Evolutionary conservation across 1,139 yeast genomes (phyloP).

Genomic region (Taphrina sp.): DNA sequence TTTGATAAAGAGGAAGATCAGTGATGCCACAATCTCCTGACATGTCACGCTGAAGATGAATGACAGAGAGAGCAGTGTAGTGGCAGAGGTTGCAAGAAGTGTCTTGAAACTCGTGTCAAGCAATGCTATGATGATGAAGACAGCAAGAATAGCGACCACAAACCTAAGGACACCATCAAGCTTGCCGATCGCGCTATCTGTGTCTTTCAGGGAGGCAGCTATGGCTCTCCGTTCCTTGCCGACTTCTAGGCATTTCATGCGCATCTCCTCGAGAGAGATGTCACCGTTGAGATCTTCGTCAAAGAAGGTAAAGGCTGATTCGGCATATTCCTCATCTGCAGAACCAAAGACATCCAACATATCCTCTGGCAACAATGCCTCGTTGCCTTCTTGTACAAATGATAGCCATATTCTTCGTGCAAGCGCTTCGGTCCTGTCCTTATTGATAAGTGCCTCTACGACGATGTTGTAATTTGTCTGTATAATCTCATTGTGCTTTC

Average conservation of each 20-base stretch:
- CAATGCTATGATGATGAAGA: conserved; percentile 48
- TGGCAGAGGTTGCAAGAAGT: conserved; percentile 48
- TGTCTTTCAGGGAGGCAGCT: conserved; percentile 46
- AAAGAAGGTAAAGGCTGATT: conserved; percentile 44
- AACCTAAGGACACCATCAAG: conserved; percentile 46
- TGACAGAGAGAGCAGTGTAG: conserved; percentile 47
- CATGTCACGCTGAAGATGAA: conserved; percentile 47
- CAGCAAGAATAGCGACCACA: conserved; percentile 44
- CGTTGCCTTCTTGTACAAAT: conserved; percentile 47
- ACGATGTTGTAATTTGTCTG: conserved; percentile 43
- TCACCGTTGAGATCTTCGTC: conserved; percentile 47
- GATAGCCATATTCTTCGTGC: conserved; percentile 49
- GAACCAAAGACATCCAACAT: conserved; percentile 46
- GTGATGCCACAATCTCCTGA: conserved; percentile 47
- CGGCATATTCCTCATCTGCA: conserved; percentile 43
- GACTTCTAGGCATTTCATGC: conserved; percentile 43
- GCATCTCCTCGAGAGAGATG: conserved; percentile 47
- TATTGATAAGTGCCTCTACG: conserved; percentile 44
- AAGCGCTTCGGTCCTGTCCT: conserved; percentile 42
- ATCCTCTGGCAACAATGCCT: conserved; percentile 44
- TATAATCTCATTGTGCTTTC: conserved; percentile 18
- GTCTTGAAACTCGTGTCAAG: conserved; percentile 48
- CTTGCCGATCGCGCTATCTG: conserved; percentile 48
- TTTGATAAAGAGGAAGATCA: conserved; percentile 48
- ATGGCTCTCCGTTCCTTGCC: conserved; percentile 46